Conservation (phyloP, 108 stramenopile species). For the Poteriospumella lacustris region DNA sequence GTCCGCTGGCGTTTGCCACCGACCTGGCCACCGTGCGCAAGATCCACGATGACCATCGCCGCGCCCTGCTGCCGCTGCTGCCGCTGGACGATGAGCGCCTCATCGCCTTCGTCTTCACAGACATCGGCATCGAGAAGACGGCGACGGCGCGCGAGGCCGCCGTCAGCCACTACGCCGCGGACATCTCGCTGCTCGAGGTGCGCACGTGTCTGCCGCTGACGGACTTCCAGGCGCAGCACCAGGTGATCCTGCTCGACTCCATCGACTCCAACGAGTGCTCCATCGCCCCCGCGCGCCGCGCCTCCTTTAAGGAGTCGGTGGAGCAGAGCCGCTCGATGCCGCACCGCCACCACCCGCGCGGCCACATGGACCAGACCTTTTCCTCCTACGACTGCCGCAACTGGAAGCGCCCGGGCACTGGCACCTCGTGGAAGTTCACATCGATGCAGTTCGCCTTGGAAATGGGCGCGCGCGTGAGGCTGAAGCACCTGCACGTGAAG, state of each 20-base stretch:
- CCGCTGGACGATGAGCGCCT: not conserved
- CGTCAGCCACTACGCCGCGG: not conserved
- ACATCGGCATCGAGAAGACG: not conserved
- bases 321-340: not conserved
- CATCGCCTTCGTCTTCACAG: not conserved
- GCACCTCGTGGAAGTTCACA: not conserved
- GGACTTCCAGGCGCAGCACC: not conserved
- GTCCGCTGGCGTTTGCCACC: not conserved
- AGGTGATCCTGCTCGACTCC: no score
- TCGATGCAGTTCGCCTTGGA: not conserved
- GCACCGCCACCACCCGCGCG: not conserved
- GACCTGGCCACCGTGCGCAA: not conserved
- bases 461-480: not conserved
- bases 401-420: not conserved
- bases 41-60: not conserved
- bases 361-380: not conserved
- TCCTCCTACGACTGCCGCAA: not conserved
- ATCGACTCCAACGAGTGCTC: no score
- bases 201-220: not conserved
- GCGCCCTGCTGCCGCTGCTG: not conserved
- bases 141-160: not conserved
- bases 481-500: not conserved
- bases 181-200: not conserved
- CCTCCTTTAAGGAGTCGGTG: not conserved
- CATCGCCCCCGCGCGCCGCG: not conserved